These are phyloP conservation scores for Phalaenopsis aphrodite DNA, from an alignment of 106 monocot species.

Conservation along the genomic window DNA sequence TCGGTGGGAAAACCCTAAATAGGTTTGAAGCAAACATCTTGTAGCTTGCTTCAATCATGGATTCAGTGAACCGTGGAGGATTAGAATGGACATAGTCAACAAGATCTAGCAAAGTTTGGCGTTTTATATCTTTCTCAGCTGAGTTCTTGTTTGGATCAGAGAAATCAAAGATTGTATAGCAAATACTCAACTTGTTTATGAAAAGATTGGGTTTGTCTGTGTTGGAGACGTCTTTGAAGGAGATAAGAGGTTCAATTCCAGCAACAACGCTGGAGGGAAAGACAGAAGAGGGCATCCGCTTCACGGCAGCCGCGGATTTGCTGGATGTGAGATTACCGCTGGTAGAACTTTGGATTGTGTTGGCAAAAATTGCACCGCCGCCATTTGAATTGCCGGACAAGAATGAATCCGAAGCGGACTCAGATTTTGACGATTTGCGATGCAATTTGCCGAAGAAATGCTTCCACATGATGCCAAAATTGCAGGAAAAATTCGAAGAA, in stretches of 20 bases:
- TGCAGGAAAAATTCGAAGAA: background rate
- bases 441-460: constrained; percentile 41
- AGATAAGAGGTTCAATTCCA: constrained; percentile 21
- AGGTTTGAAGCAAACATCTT: constrained; percentile 36
- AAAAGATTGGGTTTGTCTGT: constrained; percentile 27
- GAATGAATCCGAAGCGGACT: background rate
- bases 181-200: constrained; percentile 39
- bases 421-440: constrained; percentile 33
- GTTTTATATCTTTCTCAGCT: constrained; percentile 29
- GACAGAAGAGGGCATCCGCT: constrained; percentile 18
- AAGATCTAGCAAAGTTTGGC: constrained; percentile 35
- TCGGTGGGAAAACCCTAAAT: constrained; percentile 46
- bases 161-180: constrained; percentile 35
- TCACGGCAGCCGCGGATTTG: constrained; percentile 8
- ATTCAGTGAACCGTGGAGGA: constrained; percentile 22
- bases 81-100: constrained; percentile 19
- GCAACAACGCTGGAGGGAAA: constrained; percentile 15
- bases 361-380: constrained; percentile 3
- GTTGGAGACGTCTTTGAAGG: constrained; percentile 21
- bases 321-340: background rate
- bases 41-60: constrained; percentile 30
- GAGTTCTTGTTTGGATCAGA: constrained; percentile 33
- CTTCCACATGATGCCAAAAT: constrained; percentile 40
- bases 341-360: constrained; percentile 7
- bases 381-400: background rate